Evolutionary conservation across 1,284 basidiomycete genomes (phyloP).

Genomic region (Mycosarcoma mackinlayi): DNA sequence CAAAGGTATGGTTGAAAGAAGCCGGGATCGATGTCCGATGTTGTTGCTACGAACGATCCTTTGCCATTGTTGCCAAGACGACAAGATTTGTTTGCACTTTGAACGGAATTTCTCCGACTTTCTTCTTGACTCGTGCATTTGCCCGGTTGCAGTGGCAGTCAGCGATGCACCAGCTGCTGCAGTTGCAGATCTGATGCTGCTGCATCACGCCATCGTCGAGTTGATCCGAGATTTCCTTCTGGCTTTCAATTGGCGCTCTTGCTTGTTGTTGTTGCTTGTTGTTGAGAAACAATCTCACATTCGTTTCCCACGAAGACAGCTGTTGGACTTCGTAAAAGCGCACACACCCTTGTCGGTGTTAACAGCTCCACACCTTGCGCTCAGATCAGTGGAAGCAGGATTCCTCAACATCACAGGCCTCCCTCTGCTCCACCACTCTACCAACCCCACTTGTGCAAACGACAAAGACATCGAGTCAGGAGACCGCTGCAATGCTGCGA

Average conservation of each 20-base stretch:
- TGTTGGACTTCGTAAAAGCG: conserved; percentile 14
- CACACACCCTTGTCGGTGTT: no score
- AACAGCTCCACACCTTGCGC: no score
- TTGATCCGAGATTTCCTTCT: neutral
- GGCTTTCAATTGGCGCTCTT: no score
- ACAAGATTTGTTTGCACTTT: neutral
- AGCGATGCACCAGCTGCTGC: neutral
- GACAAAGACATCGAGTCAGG: neutral
- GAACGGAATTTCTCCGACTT: conserved; percentile 4
- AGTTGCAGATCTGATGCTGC: conserved; percentile 7
- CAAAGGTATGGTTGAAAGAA: neutral
- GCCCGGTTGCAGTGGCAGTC: conserved; percentile 5
- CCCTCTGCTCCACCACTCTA: no score
- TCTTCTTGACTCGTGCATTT: conserved; percentile 16
- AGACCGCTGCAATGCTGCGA: conserved; percentile 4
- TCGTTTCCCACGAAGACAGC: no score
- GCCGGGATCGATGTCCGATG: neutral
- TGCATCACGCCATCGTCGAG: conserved; percentile 9
- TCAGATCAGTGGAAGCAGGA: no score
- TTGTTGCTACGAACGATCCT: neutral
- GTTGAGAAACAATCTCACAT: no score
- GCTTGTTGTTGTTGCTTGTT: neutral
- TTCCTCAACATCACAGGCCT: no score
- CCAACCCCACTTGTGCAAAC: no score
- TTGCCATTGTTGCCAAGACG: conserved; percentile 3